Evolutionary conservation across 371 early-diverging fungal genomes (phyloP), one percentile per base, ranked within the genome.

Genomic region (Smittium culicis): DNA sequence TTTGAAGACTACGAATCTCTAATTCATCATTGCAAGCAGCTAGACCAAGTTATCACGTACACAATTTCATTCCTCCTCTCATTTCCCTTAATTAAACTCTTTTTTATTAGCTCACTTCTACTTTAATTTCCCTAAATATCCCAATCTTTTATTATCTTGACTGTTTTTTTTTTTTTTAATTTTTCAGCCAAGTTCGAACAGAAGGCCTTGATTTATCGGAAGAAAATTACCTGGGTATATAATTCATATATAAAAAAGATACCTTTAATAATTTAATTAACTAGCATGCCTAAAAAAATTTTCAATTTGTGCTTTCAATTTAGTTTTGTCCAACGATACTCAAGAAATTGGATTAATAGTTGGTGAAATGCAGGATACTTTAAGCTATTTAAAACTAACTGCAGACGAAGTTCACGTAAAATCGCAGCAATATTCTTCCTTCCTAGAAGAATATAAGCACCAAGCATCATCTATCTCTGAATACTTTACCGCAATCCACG

Each of bases 301-400:
- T 54, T 17, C 54, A 54, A 17, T 17, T 17, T 54, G 17, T n/a
- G n/a, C 54, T 17, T 54, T 54, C 17, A 54, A 54, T 17, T 17
- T 60, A 60, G 60, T 60, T 8, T 27, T 60, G 32, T 60, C 60
- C 27, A 27, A 60, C 25, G 60, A 60, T 27, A 60, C 60, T 8
- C 60, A 60, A 27, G 60, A 60, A 25, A 60, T 60, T 14, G 60
- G 60, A 27, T 32, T 60, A 8, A 60, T 60, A 14, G 60, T 60
- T 27, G 60, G 60, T 8, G 60, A 60, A 27, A 60, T 60, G 60
- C 60, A 60, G 25, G 60, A 60, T 32, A 60, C 60, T 60, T 16
- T 60, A 11, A 60, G 60, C 32, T 60, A 27, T 8, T 60, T 60
- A 60, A 5, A 25, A 8, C 16, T 32, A 8, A 32, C 32, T 16